Conservation (phyloP, 2,329 filamentous ascomycete genomes). For the Botrytis hyacinthi region DNA sequence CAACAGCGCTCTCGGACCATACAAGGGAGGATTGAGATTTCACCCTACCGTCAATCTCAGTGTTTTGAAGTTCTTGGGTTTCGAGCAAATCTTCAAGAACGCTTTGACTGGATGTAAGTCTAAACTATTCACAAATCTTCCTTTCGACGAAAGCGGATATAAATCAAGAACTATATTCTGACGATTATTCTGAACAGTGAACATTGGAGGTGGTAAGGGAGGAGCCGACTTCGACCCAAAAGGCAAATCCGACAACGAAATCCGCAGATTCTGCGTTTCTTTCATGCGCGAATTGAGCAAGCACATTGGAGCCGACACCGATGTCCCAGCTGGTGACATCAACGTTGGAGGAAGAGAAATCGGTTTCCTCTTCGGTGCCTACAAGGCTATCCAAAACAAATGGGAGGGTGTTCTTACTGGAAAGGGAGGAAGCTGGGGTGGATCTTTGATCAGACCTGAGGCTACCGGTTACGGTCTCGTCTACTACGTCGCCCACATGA, state of each 20-base stretch:
- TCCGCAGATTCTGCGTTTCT: conserved; percentile 90
- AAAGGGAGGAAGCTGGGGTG: conserved; percentile 92
- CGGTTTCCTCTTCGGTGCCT: conserved; percentile 91
- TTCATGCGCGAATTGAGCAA: conserved; percentile 96
- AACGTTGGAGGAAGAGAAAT: conserved; percentile 91
- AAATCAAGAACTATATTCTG: conserved; percentile 11
- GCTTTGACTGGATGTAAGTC: conserved; percentile 85
- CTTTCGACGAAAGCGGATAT: not conserved
- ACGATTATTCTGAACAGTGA: conserved; percentile 51
- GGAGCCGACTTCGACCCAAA: conserved; percentile 99
- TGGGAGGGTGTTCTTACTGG: conserved; percentile 97
- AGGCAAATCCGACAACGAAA: conserved; percentile 96
- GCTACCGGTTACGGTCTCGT: conserved; percentile 95
- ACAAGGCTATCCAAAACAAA: conserved; percentile 81
- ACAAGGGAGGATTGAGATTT: conserved; percentile 96
- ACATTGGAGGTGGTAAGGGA: conserved; percentile 97
- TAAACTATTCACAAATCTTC: not conserved
- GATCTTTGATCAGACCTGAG: conserved; percentile 90
- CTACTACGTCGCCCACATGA: conserved; percentile 97
- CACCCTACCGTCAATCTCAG: conserved; percentile 83
- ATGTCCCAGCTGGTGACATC: conserved; percentile 96
- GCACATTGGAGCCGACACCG: conserved; percentile 94
- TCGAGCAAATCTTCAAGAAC: conserved; percentile 99
- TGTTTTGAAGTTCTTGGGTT: conserved; percentile 94
- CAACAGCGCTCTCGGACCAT: conserved; percentile 95